A percentile compares a stretch with the other conserved stretches of the same genome.
Conservation (phyloP, 75 land plant species). For the Picea sitchensis region DNA sequence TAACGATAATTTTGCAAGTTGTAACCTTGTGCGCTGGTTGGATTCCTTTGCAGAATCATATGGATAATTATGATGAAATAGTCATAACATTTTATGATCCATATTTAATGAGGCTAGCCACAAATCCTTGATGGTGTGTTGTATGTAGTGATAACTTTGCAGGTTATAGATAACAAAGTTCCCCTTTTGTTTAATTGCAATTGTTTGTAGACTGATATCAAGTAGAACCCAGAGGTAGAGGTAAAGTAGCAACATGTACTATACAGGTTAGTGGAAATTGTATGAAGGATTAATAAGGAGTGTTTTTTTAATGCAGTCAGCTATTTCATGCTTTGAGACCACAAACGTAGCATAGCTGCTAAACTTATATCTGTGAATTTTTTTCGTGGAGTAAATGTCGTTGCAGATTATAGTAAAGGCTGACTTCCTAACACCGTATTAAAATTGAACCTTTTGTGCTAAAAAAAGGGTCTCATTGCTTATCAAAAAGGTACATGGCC, state of each 20-base stretch:
- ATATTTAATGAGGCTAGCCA: slow-evolving; percentile 1
- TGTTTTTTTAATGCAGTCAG: not conserved
- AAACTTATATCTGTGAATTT: not conserved
- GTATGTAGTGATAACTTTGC: not conserved
- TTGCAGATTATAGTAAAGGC: slow-evolving; percentile 11
- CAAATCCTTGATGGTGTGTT: not conserved
- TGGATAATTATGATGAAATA: slow-evolving; percentile 8
- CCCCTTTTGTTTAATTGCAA: not conserved
- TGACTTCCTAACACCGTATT: slow-evolving; percentile 8
- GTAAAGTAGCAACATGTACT: not conserved
- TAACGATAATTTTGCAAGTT: slow-evolving; percentile 1
- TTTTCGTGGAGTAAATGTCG: slow-evolving; percentile 9
- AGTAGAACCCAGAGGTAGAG: no score
- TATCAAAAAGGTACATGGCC: slow-evolving; percentile 10
- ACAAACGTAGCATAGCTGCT: not conserved
- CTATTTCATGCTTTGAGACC: not conserved
- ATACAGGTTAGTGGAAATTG: not conserved
- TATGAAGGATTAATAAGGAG: not conserved
- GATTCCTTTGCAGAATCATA: slow-evolving; percentile 3
- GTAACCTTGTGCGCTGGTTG: not conserved
- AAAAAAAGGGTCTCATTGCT: not conserved
- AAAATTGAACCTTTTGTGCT: slow-evolving; percentile 6
- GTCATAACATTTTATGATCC: not conserved
- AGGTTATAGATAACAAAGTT: not conserved
- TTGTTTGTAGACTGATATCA: not conserved